Evolutionary conservation across 2,329 filamentous ascomycete species (phyloP).

Genomic region (Trichoderma simmonsii): DNA sequence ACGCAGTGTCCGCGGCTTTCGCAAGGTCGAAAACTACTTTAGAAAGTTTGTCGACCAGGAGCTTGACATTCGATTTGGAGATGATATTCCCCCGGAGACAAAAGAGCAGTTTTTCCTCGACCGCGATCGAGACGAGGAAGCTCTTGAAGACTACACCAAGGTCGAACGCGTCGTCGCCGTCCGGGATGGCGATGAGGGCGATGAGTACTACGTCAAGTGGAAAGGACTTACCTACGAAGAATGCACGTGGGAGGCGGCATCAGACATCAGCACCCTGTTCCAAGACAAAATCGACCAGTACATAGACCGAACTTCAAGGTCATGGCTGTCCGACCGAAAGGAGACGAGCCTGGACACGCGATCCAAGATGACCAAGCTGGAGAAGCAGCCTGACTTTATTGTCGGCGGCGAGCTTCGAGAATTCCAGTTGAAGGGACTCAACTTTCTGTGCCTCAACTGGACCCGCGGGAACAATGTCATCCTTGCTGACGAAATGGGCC

Average conservation of each 20-base stretch:
- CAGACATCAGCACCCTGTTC: constrained; percentile 71
- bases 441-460: constrained; percentile 97
- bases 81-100: constrained; percentile 77
- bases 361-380: constrained; percentile 68
- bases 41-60: constrained; percentile 78
- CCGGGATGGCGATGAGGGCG: constrained; percentile 73
- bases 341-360: constrained; percentile 76
- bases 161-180: constrained; percentile 90
- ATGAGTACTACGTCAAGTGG: constrained; percentile 96
- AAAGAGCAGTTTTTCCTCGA: constrained; percentile 95
- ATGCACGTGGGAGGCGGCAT: constrained; percentile 87
- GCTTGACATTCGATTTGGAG: constrained; percentile 70
- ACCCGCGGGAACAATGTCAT: constrained; percentile 92
- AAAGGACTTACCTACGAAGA: constrained; percentile 89
- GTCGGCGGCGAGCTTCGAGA: constrained; percentile 79
- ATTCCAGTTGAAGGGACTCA: constrained; percentile 91
- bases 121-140: constrained; percentile 84
- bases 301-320: constrained; percentile 75
- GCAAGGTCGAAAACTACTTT: constrained; percentile 93
- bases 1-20: constrained; percentile 74
- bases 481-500: constrained; percentile 95
- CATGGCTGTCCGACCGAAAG: constrained; percentile 74
- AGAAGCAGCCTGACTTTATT: constrained; percentile 82
- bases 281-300: constrained; percentile 91
- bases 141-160: constrained; percentile 83